Base-by-base conservation (phyloP, 148 eudicot species). In the Rhododendron kiyosumense region DNA sequence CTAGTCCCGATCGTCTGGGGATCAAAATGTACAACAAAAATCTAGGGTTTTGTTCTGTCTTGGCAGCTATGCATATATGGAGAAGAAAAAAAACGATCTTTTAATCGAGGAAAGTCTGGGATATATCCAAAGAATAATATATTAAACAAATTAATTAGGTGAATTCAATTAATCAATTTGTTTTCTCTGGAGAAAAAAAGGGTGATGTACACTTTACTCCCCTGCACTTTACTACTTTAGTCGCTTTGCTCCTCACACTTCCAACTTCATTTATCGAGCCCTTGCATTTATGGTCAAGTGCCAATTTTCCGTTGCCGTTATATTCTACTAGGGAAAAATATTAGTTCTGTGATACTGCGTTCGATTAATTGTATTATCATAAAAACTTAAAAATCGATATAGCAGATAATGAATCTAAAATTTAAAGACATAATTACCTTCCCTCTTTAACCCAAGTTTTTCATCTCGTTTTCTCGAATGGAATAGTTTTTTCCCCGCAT, bases 31-130 rank as follows among this genome's bases (percentile, higher is more conserved):
- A 38, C 51, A 32, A 78, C 54, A 32, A 84, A 87, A 45, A 74
- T 84, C 88, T 86, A 84, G 45, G 88, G 90, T 67, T 69, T 86
- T 86, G 74, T 61, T 86, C 83, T 76, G 83, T 13, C 85, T 81
- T 30, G 7, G 7, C 54, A 73, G 24, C 22, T 71, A 22, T 73
- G 28, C 36, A 43, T 17, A n/a, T 3, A 38, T 7, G 17, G 20
- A 24, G 1, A 1, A 67, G 15, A 11, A 11, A 63, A 24, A 63
- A n/a, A 67, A 67, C 15, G 74, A 67, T 67, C 74, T 26, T 28
- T 63, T 7, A 26, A n/a, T 36, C 22, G 6, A 13, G 34, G 75
- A 63, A 73, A 34, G 85, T 83, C 78, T 1, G 32, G 67, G 48
- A 84, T 32, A 84, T 84, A 84, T 84, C 81, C 85, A 34, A 65